Conservation (phyloP, 129 eudicot genomes). For the Artemisia tridentata region DNA sequence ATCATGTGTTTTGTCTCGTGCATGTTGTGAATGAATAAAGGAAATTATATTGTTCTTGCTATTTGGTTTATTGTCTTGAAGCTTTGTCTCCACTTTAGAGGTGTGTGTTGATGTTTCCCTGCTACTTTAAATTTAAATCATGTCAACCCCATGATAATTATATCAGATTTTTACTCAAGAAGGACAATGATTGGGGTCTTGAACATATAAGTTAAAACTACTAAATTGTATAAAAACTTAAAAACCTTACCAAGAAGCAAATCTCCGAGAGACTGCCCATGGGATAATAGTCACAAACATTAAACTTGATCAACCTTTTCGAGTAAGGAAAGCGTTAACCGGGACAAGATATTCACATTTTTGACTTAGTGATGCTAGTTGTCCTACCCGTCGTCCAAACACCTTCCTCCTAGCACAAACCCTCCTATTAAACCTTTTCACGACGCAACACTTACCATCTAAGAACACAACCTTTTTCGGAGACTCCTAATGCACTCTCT, state of each 20-base stretch:
- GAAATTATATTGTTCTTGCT: too few species aligned
- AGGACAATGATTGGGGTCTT: too few species aligned
- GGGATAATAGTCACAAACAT: constrained; percentile 49
- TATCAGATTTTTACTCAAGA: too few species aligned
- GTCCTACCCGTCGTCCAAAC: constrained; percentile 35
- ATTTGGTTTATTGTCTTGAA: too few species aligned
- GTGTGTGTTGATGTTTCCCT: too few species aligned
- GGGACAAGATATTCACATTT: constrained; percentile 46
- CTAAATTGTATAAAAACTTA: too few species aligned
- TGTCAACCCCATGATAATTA: too few species aligned
- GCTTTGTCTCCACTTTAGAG: too few species aligned
- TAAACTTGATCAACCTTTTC: constrained; percentile 54
- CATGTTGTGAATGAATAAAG: too few species aligned
- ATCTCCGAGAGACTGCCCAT: constrained; percentile 60
- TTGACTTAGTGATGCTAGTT: constrained; percentile 28
- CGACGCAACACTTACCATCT: constrained; percentile 34
- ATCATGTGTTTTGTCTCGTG: too few species aligned
- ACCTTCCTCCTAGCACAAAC: constrained; percentile 32
- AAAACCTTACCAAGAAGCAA: constrained; percentile 37
- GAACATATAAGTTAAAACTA: too few species aligned
- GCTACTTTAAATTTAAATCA: too few species aligned
- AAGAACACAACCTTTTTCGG: constrained; percentile 43
- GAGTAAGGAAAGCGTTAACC: constrained; percentile 37
- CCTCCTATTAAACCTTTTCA: constrained; percentile 41
- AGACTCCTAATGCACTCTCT: constrained; percentile 44